Evolutionary conservation across 257 asterid species (phyloP).

Genomic region (Solanum tacnaense): DNA sequence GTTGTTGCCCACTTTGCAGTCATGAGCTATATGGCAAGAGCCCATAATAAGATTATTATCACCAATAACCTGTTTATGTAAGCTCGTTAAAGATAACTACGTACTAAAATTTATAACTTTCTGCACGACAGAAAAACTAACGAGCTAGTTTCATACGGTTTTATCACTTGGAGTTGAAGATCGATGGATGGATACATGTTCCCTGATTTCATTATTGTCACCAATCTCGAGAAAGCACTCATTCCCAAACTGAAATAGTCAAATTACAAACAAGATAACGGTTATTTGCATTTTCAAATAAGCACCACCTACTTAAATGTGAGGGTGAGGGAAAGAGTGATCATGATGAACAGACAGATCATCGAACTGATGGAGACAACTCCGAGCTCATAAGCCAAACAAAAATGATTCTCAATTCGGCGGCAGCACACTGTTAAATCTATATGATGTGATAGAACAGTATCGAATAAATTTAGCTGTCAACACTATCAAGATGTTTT

Average conservation of each 20-base stretch:
- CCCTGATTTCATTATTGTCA: constrained; percentile 84
- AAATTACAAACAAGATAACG: neutral
- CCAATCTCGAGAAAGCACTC: constrained; percentile 93
- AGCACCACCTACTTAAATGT: neutral
- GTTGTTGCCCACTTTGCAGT: constrained; percentile 75
- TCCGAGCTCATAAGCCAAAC: neutral
- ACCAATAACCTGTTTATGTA: constrained; percentile 62
- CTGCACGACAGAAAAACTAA: neutral
- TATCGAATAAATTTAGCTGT: neutral
- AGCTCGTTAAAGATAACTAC: neutral
- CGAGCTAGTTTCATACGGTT: constrained; percentile 42
- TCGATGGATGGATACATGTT: constrained; percentile 75
- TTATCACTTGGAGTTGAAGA: constrained; percentile 66
- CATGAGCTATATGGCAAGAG: constrained; percentile 94
- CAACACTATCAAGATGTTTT: neutral
- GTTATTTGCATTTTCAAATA: neutral
- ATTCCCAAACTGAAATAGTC: constrained; percentile 56
- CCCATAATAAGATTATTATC: constrained; percentile 90
- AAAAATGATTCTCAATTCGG: neutral
- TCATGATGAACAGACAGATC: neutral
- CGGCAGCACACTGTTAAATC: neutral
- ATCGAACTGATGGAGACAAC: neutral
- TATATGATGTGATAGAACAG: neutral
- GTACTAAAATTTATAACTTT: neutral
- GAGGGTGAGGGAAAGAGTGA: neutral